Base-by-base conservation (phyloP, 2,329 filamentous ascomycete genomes). In the Gnomoniopsis sp. region DNA sequence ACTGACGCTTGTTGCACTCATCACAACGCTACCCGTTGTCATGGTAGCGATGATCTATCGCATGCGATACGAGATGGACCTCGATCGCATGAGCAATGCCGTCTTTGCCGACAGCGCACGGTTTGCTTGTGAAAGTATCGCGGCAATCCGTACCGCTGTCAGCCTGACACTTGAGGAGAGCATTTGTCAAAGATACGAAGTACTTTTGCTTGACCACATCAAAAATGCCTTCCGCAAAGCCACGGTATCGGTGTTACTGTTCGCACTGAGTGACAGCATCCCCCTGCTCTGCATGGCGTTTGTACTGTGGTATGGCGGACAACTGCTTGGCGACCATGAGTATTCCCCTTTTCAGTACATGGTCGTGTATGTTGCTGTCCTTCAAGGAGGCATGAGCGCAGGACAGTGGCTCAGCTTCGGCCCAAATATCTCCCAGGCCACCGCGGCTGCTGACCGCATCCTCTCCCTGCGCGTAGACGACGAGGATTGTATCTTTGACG, bases 81-180 rank as follows among this genome's bases (percentile, higher is more conserved):
- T 87, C 53, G 83, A 86, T 54, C 71, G 76, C 47, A 76, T 81
- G 70, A 86, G 84, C 58, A 78, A 81, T 3, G 74, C 75, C 10
- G 80, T 86, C 0, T 88, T 87, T 66, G 78, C 79, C 4, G 79
- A 83, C 51, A 87, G 83, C 62, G 84, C 84, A 1, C 80, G 86
- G 63, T 88, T 88, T 63, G 85, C 84, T 2, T 78, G 82, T 0
- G 86, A 88, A 67, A 79, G 84, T 12, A 83, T 88, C 7, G 77
- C 79, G 1, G 84, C 84, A 0, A 85, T 87, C 64, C 76, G 85
- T 19, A 88, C 86, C 0, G 85, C 88, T 1, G 76, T 83, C 0
- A 77, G 82, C 3, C 70, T 88, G 23, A 85, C 82, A 2, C 79
- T 88, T 68, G 86, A 88, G 65, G 75, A 83, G 54, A 75, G 75